Percentiles rank a stretch among this genome's conserved stretches.
Conservation (phyloP, 768 basidiomycete species). For the Phlegmacium glaucopus region DNA sequence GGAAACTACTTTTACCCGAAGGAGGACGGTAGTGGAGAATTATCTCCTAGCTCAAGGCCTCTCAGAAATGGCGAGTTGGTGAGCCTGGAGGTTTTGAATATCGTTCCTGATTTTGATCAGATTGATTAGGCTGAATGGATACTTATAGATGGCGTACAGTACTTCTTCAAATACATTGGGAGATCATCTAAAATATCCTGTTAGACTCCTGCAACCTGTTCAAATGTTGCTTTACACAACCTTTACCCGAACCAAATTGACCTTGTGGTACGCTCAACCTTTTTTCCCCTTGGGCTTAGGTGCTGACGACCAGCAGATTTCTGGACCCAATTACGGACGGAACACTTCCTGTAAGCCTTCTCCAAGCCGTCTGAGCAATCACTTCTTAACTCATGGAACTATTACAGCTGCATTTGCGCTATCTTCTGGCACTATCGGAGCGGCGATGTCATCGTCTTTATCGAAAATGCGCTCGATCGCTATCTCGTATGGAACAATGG, state of each 20-base stretch:
- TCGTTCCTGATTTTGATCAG: neutral
- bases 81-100: conserved; percentile 9
- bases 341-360: conserved; percentile 68
- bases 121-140: conserved; percentile 75
- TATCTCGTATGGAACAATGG: conserved; percentile 81
- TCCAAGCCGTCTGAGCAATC: neutral
- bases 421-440: conserved; percentile 91
- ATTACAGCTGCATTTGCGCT: conserved; percentile 75
- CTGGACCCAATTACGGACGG: conserved; percentile 82
- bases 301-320: conserved; percentile 46
- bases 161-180: neutral
- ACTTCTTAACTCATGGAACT: conserved; percentile 8
- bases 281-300: neutral
- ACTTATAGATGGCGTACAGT: conserved; percentile 73
- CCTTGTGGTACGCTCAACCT: conserved; percentile 61
- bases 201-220: conserved; percentile 88
- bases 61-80: conserved; percentile 73
- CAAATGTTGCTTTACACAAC: conserved; percentile 89
- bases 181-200: neutral
- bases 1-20: conserved; percentile 79
- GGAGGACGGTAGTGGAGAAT: conserved; percentile 70
- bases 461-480: conserved; percentile 77
- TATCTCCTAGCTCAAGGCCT: conserved; percentile 54
- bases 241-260: conserved; percentile 83
- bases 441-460: conserved; percentile 77